phyloP scores from a whole-genome alignment of 805 yeast genomes.

The Metschnikowia henanensis region DNA sequence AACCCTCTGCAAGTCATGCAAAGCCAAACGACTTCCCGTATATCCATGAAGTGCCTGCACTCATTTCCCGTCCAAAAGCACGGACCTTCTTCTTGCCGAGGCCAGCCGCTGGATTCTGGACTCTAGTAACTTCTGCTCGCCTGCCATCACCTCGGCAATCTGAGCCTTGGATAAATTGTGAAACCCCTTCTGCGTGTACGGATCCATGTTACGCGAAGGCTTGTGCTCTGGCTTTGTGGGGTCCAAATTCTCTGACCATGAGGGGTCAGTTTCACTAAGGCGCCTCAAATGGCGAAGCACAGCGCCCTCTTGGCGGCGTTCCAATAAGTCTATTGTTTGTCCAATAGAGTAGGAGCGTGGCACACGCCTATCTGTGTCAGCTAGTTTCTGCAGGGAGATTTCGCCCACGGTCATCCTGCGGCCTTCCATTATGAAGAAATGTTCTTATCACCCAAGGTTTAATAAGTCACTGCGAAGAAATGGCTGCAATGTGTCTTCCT shows the following conservation, averaged over 20 bases:
- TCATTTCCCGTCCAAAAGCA: background rate
- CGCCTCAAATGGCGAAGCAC: conserved; percentile 67
- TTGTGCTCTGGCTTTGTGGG: background rate
- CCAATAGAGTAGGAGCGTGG: conserved; percentile 24
- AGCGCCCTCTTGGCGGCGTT: conserved; percentile 74
- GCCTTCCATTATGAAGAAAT: background rate
- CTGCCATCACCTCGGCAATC: conserved; percentile 11
- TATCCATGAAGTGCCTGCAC: background rate
- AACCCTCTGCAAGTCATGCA: too few species aligned
- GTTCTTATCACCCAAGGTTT: too few species aligned
- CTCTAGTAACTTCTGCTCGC: conserved; percentile 10
- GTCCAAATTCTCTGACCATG: conserved; percentile 9
- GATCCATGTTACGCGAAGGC: background rate
- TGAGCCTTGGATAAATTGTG: conserved; percentile 5
- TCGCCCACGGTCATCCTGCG: background rate
- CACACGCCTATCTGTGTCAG: background rate
- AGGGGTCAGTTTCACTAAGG: conserved; percentile 54
- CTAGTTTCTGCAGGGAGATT: background rate
- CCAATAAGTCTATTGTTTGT: conserved; percentile 59
- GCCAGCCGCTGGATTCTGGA: conserved; percentile 10
- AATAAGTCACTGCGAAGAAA: too few species aligned
- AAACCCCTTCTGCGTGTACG: conserved; percentile 2
- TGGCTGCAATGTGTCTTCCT: too few species aligned
- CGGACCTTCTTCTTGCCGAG: background rate
- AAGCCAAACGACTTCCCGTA: too few species aligned